Percentiles rank a stretch among this genome's conserved stretches.
Evolutionary conservation across 306 rosid species (phyloP).

Genomic region (Cucumis hystrix): DNA sequence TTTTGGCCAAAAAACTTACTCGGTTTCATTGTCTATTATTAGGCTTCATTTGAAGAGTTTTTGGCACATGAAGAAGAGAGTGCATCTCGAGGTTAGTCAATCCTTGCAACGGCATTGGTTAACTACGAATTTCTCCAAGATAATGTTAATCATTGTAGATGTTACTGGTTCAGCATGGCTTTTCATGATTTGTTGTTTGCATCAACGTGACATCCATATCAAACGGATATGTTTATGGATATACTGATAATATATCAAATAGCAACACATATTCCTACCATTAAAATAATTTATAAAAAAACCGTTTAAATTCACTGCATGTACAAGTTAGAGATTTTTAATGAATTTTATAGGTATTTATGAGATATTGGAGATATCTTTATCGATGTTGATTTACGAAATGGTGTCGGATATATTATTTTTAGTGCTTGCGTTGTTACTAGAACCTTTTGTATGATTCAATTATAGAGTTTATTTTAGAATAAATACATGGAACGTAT

Average conservation of each 20-base stretch:
- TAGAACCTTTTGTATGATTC: neutral
- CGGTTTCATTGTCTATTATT: conserved; percentile 9
- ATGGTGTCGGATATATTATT: no score
- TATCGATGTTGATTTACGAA: no score
- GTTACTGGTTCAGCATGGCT: neutral
- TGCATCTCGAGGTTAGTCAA: conserved; percentile 53
- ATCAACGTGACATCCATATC: no score
- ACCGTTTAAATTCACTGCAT: no score
- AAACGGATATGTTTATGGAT: no score
- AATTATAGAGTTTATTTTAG: neutral
- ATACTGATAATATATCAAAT: no score
- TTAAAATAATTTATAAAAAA: no score
- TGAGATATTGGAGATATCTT: no score
- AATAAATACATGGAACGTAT: neutral
- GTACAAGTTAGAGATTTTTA: no score
- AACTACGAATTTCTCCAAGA: neutral
- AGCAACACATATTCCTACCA: no score
- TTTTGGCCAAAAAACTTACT: neutral
- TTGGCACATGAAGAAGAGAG: conserved; percentile 57
- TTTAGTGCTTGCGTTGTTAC: neutral
- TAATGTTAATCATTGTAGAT: neutral
- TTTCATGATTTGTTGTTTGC: neutral
- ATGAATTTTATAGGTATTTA: no score
- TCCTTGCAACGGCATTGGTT: neutral
- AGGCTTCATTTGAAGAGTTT: conserved; percentile 74